These are phyloP conservation scores for Mortierella sp. DNA, from an alignment of 371 early-diverging fungal genomes.

Conservation along the genomic window DNA sequence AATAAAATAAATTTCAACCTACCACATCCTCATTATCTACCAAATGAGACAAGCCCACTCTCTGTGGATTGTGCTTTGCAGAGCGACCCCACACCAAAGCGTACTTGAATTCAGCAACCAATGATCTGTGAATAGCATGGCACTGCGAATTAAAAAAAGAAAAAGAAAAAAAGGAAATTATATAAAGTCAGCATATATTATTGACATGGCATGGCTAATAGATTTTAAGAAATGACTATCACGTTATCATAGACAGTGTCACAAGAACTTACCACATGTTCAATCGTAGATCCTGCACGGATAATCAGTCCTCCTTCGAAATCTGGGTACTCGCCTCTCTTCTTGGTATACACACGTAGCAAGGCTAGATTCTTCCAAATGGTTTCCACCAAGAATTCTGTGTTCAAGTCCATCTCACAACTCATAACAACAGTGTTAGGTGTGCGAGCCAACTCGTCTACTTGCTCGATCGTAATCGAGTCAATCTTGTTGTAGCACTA, in stretches of 20 bases:
- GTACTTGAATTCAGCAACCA: constrained; percentile 95
- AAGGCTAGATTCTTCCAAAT: constrained; percentile 93
- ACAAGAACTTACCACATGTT: constrained; percentile 79
- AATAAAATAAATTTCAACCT: constrained; percentile 19
- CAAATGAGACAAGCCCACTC: constrained; percentile 94
- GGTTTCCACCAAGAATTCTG: constrained; percentile 92
- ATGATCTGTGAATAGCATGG: constrained; percentile 93
- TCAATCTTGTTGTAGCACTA: constrained; percentile 99
- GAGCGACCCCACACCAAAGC: constrained; percentile 97
- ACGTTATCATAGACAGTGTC: background rate
- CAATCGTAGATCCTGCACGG: constrained; percentile 88
- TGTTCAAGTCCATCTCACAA: constrained; percentile 95
- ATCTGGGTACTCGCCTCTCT: constrained; percentile 95
- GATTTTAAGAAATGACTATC: background rate
- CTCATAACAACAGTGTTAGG: constrained; percentile 94
- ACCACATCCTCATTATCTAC: constrained; percentile 99
- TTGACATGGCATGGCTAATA: background rate
- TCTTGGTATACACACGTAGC: constrained; percentile 98
- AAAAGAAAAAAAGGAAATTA: background rate
- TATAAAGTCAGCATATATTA: background rate
- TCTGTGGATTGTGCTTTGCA: constrained; percentile 96
- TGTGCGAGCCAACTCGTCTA: constrained; percentile 90
- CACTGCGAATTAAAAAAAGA: constrained; percentile 63
- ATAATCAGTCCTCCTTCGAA: constrained; percentile 97
- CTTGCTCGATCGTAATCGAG: constrained; percentile 95